Evolutionary conservation across 2,329 filamentous ascomycete species (phyloP).

Genomic region (Cylindrodendrum hubeiense): DNA sequence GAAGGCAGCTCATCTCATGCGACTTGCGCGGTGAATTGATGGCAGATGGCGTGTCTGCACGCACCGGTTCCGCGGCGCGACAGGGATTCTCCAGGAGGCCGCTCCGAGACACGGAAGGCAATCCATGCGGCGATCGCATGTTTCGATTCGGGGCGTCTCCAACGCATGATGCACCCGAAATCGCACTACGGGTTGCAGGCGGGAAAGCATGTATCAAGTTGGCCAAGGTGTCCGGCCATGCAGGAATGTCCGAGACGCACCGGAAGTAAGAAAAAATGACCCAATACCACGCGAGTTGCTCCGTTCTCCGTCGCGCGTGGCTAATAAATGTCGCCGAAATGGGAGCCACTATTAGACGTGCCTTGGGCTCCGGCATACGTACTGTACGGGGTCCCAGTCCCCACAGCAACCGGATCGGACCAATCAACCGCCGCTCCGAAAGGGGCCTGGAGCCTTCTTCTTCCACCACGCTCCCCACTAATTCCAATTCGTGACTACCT

Average conservation of each 20-base stretch:
- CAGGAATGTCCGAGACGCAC: background rate
- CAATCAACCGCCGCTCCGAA: slow-evolving; percentile 13
- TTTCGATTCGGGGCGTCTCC: slow-evolving; percentile 2
- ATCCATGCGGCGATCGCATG: slow-evolving; percentile 20
- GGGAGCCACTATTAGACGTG: background rate
- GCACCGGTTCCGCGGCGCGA: background rate
- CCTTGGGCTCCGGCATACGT: background rate
- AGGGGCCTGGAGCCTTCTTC: background rate
- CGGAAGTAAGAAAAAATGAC: background rate
- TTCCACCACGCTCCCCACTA: slow-evolving; percentile 9
- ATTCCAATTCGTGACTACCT: slow-evolving; percentile 25
- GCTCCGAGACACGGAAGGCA: slow-evolving; percentile 23
- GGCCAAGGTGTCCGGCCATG: background rate
- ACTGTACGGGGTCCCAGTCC: background rate
- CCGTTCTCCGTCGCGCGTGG: background rate
- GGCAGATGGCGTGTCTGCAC: slow-evolving; percentile 17
- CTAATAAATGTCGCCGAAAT: background rate
- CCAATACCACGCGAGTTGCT: background rate
- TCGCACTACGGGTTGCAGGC: background rate
- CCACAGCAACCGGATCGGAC: slow-evolving; percentile 17
- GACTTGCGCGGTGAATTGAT: background rate
- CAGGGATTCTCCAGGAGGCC: slow-evolving; percentile 10
- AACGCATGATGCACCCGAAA: background rate
- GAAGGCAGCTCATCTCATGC: background rate
- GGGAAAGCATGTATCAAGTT: background rate